Conservation (phyloP, 2,329 filamentous ascomycete species). For the Ophiostoma piceae region DNA sequence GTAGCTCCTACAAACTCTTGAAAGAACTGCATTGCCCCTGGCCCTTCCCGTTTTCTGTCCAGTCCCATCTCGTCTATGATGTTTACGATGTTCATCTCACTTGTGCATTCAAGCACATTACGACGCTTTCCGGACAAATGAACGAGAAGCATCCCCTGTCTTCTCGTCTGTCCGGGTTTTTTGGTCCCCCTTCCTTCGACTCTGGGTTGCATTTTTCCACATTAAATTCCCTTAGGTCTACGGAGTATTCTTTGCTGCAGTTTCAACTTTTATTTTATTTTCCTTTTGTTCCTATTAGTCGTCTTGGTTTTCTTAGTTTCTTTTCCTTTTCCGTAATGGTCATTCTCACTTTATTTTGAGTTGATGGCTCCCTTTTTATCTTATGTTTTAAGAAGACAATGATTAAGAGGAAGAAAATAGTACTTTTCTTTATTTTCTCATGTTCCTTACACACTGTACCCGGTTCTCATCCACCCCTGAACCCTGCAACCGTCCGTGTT, state of each 20-base stretch:
- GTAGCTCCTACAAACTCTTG: background rate
- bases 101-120: background rate
- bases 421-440: background rate
- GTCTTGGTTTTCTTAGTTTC: background rate
- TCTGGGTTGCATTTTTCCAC: slow-evolving; percentile 10
- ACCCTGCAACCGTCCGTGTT: slow-evolving; percentile 22
- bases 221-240: background rate
- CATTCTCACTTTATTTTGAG: background rate
- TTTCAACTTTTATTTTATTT: slow-evolving; percentile 1
- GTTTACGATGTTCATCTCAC: background rate
- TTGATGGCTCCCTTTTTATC: too few relatives aligned
- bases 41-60: background rate
- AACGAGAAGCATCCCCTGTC: background rate
- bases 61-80: slow-evolving; percentile 1
- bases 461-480: slow-evolving; percentile 20
- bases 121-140: background rate
- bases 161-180: background rate
- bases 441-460: background rate
- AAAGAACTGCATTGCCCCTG: background rate
- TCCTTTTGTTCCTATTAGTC: background rate
- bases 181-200: background rate
- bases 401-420: background rate
- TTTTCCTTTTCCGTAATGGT: background rate
- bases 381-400: background rate
- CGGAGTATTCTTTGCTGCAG: slow-evolving; percentile 12